phyloP scores from a whole-genome alignment of 1,139 yeast genomes.

The Kurtzmaniella quercitrusa region DNA sequence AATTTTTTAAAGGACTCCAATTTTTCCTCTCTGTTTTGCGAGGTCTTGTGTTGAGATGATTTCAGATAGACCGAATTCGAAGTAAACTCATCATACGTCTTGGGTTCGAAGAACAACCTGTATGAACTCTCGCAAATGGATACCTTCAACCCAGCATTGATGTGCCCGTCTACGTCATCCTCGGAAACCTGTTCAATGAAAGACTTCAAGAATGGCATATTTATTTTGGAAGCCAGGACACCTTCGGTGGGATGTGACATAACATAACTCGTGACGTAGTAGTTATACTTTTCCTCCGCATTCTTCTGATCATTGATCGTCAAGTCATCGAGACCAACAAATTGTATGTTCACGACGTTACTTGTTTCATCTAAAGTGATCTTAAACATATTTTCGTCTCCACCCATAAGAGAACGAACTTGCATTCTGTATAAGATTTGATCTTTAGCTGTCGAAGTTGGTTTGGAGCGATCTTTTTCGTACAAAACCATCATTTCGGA shows the following conservation, averaged over 20 bases:
- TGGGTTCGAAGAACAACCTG: slow-evolving; percentile 74
- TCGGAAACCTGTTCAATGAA: slow-evolving; percentile 55
- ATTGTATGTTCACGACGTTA: slow-evolving; percentile 66
- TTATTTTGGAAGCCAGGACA: slow-evolving; percentile 73
- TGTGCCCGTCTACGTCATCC: slow-evolving; percentile 62
- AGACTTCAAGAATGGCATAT: slow-evolving; percentile 68
- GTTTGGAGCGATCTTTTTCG: slow-evolving; percentile 70
- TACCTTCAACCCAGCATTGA: slow-evolving; percentile 73
- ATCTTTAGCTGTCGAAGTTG: slow-evolving; percentile 71
- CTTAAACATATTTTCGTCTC: slow-evolving; percentile 91
- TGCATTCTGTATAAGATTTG: slow-evolving; percentile 90
- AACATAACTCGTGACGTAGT: slow-evolving; percentile 85
- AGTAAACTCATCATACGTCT: slow-evolving; percentile 78
- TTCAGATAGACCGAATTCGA: slow-evolving; percentile 46
- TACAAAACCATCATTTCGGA: slow-evolving; percentile 77
- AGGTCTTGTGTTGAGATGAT: slow-evolving; percentile 24
- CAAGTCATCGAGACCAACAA: slow-evolving; percentile 81
- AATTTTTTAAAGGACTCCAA: slow-evolving; percentile 13
- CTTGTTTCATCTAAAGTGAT: slow-evolving; percentile 61
- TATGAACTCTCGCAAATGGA: slow-evolving; percentile 78
- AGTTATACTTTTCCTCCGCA: slow-evolving; percentile 83
- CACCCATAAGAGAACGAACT: slow-evolving; percentile 74
- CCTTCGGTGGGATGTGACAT: slow-evolving; percentile 98
- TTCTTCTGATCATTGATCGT: slow-evolving; percentile 76
- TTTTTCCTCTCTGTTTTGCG: slow-evolving; percentile 24